Conservation (phyloP, 2,329 filamentous ascomycete species). For the Botryosphaeria dothidea region DNA sequence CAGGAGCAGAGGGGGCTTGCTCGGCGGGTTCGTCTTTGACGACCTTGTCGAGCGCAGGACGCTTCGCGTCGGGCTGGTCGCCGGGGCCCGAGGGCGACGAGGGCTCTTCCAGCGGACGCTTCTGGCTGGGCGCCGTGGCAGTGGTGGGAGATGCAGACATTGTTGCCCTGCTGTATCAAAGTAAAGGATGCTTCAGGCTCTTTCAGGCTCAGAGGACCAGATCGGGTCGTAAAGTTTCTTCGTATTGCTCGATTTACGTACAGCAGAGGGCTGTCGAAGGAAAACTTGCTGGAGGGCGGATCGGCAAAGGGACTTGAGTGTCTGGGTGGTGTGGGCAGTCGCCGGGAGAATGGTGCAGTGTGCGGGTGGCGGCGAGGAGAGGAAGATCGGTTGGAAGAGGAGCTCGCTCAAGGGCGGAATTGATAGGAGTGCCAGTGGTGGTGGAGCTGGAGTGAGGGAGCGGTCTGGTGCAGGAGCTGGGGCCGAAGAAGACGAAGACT, state of each 20-base stretch:
- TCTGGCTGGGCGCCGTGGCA: conserved; percentile 64
- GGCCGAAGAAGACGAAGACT: conserved; percentile 19
- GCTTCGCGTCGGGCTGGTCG: conserved; percentile 96
- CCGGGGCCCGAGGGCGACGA: conserved; percentile 89
- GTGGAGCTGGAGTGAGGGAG: conserved; percentile 18
- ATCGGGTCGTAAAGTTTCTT: conserved; percentile 17
- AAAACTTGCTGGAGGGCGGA: conserved; percentile 71
- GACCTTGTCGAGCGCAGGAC: conserved; percentile 91
- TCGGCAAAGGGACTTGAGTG: conserved; percentile 21
- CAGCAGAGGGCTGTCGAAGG: conserved; percentile 77
- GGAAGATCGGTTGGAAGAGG: conserved; percentile 22
- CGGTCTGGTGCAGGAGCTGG: conserved; percentile 18
- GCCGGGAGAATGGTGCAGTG: conserved; percentile 15
- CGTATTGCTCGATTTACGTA: conserved; percentile 54
- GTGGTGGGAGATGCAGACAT: conserved; percentile 50
- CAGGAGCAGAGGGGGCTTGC: conserved; percentile 23
- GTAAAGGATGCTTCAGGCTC: conserved; percentile 25
- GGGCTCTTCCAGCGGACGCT: conserved; percentile 95
- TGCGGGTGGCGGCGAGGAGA: conserved; percentile 31
- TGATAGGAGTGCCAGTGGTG: conserved; percentile 16
- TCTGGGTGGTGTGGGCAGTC: conserved; percentile 27
- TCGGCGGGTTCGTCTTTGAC: conserved; percentile 55
- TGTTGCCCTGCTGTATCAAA: conserved; percentile 19
- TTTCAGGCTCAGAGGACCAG: conserved; percentile 31
- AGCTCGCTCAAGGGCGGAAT: conserved; percentile 17